Conservation (phyloP, 2,329 filamentous ascomycete genomes). For the Myriosclerotinia curreyana region DNA sequence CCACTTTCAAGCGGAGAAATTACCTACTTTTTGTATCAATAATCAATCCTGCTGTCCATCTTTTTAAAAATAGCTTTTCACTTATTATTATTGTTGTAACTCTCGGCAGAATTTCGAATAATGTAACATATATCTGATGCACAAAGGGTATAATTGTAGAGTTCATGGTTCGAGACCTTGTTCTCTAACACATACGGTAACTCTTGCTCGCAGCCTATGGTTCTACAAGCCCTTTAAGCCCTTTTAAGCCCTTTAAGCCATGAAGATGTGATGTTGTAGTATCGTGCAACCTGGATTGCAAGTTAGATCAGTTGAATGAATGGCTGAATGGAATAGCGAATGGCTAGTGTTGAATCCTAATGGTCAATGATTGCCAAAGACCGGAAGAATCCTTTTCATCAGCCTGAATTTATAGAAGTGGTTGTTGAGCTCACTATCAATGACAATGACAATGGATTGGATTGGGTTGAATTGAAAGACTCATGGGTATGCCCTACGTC, state of each 20-base stretch:
- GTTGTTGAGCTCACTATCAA: background rate
- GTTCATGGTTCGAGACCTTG: background rate
- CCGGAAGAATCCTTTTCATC: background rate
- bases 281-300: background rate
- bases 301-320: background rate
- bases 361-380: background rate
- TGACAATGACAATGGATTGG: background rate
- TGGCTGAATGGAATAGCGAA: too few species aligned
- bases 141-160: background rate
- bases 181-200: too few species aligned
- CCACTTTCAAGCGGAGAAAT: conserved; percentile 12
- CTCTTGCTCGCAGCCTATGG: background rate
- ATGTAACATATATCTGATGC: background rate
- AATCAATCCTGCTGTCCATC: background rate
- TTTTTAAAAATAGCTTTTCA: conserved; percentile 12
- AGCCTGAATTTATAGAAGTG: background rate
- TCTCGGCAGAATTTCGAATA: too few species aligned
- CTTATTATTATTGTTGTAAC: too few species aligned
- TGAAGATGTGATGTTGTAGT: background rate
- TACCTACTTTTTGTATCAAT: too few species aligned
- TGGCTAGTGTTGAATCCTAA: background rate
- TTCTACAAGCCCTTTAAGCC: background rate
- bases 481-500: background rate
- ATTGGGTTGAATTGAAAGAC: background rate
- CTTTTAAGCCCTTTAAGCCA: background rate